phyloP scores from a whole-genome alignment of 371 early-diverging fungal species.

The Antonospora locustae region DNA sequence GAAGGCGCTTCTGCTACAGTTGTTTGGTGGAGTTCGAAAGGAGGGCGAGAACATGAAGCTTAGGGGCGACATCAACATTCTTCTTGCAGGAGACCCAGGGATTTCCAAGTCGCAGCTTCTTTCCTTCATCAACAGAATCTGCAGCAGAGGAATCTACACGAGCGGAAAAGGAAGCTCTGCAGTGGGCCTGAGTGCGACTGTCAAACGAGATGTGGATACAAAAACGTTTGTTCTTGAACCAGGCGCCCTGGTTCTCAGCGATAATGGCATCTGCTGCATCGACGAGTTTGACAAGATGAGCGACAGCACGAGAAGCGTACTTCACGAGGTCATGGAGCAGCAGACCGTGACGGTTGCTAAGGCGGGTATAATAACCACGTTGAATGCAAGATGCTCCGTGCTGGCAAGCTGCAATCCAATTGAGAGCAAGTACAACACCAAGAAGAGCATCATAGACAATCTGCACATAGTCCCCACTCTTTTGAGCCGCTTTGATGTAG shows the following conservation, averaged over 20 bases:
- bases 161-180: conserved; percentile 94
- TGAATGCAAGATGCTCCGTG: conserved; percentile 55
- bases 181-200: conserved; percentile 93
- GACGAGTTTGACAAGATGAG: conserved; percentile 57
- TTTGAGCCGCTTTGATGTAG: conserved; percentile 55
- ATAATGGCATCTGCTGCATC: conserved; percentile 54
- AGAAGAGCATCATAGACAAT: conserved; percentile 55
- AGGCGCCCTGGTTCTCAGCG: conserved; percentile 54
- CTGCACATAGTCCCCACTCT: conserved; percentile 54
- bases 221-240: conserved; percentile 70
- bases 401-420: conserved; percentile 56
- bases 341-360: conserved; percentile 55
- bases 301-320: conserved; percentile 53
- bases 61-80: conserved; percentile 55
- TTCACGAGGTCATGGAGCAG: conserved; percentile 57
- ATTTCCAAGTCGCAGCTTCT: conserved; percentile 55
- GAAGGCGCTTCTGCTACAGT: conserved; percentile 80
- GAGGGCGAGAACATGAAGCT: conserved; percentile 39
- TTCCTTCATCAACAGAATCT: conserved; percentile 67
- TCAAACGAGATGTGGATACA: conserved; percentile 87
- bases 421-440: conserved; percentile 52
- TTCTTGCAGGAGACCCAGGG: conserved; percentile 55
- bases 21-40: conserved; percentile 76
- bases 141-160: conserved; percentile 92
- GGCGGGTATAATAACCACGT: conserved; percentile 56